Percentiles rank a stretch among this genome's conserved stretches.
These are phyloP conservation scores for Psilocybe azurescens DNA, from an alignment of 768 basidiomycete species.

Conservation along the genomic window DNA sequence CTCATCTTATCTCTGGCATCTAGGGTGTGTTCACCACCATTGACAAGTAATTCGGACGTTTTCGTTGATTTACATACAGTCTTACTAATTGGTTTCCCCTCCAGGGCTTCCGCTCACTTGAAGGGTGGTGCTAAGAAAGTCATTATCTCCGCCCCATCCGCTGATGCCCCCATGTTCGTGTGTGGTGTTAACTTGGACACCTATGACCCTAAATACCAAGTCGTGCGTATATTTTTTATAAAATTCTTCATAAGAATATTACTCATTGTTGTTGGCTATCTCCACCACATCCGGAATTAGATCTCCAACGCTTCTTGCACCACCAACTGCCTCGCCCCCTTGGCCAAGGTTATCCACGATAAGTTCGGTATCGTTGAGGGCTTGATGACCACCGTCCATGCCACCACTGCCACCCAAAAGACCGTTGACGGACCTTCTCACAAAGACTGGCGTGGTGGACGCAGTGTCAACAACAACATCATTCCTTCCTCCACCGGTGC, in stretches of 20 bases:
- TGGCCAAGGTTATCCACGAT: constrained; percentile 98
- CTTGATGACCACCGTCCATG: constrained; percentile 98
- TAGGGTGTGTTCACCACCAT: constrained; percentile 97
- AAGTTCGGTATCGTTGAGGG: constrained; percentile 96
- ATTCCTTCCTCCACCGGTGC: constrained; percentile 99
- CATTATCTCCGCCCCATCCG: constrained; percentile 98
- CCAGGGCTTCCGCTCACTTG: constrained; percentile 86
- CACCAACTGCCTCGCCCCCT: constrained; percentile 99
- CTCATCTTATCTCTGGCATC: constrained; percentile 17
- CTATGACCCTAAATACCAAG: constrained; percentile 88
- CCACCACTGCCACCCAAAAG: constrained; percentile 95
- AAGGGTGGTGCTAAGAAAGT: constrained; percentile 99
- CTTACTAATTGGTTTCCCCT: constrained; percentile 20
- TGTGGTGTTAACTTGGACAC: constrained; percentile 93
- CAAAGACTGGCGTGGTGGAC: constrained; percentile 99
- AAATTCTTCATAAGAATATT: neutral
- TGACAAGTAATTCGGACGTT: constrained; percentile 65
- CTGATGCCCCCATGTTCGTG: constrained; percentile 95
- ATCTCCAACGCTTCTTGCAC: constrained; percentile 99
- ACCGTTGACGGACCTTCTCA: constrained; percentile 92
- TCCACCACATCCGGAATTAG: constrained; percentile 34
- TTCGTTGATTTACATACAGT: neutral
- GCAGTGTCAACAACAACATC: constrained; percentile 97
- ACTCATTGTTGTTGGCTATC: constrained; percentile 9
- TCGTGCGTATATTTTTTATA: constrained; percentile 54